phyloP scores from a whole-genome alignment of 2,329 filamentous ascomycete genomes.

The Saccharata proteae region DNA sequence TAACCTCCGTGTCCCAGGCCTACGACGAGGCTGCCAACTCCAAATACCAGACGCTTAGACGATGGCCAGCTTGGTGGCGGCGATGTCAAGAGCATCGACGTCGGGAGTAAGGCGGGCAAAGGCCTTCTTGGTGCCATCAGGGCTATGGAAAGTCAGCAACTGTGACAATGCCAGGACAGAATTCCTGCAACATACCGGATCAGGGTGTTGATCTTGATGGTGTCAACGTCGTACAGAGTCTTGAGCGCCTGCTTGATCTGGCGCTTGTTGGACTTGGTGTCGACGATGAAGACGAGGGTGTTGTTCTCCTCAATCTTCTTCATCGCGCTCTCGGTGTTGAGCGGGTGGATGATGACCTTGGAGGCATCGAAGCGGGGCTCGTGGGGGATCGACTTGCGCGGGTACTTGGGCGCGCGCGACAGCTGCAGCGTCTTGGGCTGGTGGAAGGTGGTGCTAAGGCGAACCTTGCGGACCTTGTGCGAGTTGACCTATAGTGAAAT shows the following conservation, averaged over 20 bases:
- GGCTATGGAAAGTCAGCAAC: conserved; percentile 38
- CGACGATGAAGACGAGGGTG: conserved; percentile 95
- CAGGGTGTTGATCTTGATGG: conserved; percentile 98
- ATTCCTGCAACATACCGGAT: conserved; percentile 56
- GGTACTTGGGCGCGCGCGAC: conserved; percentile 87
- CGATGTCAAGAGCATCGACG: conserved; percentile 97
- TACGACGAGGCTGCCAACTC: no score
- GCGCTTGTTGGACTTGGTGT: conserved; percentile 89
- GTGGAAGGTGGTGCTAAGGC: conserved; percentile 82
- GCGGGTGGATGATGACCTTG: conserved; percentile 94
- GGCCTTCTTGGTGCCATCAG: conserved; percentile 97
- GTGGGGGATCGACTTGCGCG: conserved; percentile 86
- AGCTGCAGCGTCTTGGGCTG: conserved; percentile 91
- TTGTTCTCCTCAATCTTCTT: conserved; percentile 99
- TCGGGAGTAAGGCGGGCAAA: conserved; percentile 91
- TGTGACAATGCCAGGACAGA: not conserved
- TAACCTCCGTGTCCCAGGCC: conserved; percentile 5
- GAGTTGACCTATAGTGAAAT: conserved; percentile 47
- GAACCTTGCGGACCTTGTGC: conserved; percentile 88
- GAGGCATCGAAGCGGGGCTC: conserved; percentile 87
- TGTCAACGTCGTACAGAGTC: conserved; percentile 98
- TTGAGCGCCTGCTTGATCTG: conserved; percentile 98
- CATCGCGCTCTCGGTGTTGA: conserved; percentile 99
- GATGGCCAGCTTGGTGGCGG: conserved; percentile 95
- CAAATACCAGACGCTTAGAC: conserved; percentile 70